Conservation (phyloP, 73 alveolate species). For the Durusdinium trenchii region DNA sequence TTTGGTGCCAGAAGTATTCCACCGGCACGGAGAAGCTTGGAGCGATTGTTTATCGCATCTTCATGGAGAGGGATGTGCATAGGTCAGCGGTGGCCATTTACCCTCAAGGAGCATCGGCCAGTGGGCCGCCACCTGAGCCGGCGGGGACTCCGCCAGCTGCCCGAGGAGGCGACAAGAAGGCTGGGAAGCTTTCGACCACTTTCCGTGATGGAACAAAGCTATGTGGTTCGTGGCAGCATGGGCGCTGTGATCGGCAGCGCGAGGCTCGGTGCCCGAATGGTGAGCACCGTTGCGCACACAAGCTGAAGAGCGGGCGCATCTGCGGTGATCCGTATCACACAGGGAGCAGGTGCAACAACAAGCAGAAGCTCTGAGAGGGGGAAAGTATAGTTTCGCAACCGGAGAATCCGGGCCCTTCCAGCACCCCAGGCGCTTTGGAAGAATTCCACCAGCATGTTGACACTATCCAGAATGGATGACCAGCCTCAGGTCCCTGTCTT, state of each 20-base stretch:
- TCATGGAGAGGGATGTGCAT: background rate
- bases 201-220: background rate
- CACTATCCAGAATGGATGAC: background rate
- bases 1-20: background rate
- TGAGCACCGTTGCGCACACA: background rate
- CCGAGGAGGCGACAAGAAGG: background rate
- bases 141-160: background rate
- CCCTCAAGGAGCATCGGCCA: background rate
- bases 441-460: background rate
- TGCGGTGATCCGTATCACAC: background rate
- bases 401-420: background rate
- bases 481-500: background rate
- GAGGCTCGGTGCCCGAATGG: background rate
- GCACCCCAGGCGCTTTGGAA: background rate
- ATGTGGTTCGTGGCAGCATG: background rate
- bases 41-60: background rate
- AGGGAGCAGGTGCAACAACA: background rate
- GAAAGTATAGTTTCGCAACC: background rate
- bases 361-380: background rate
- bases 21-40: background rate
- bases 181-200: background rate
- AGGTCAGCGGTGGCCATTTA: background rate
- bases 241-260: background rate
- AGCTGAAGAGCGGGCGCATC: background rate
- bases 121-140: background rate